phyloP scores from a whole-genome alignment of 345 rosid genomes.

The Gossypium arboreum region DNA sequence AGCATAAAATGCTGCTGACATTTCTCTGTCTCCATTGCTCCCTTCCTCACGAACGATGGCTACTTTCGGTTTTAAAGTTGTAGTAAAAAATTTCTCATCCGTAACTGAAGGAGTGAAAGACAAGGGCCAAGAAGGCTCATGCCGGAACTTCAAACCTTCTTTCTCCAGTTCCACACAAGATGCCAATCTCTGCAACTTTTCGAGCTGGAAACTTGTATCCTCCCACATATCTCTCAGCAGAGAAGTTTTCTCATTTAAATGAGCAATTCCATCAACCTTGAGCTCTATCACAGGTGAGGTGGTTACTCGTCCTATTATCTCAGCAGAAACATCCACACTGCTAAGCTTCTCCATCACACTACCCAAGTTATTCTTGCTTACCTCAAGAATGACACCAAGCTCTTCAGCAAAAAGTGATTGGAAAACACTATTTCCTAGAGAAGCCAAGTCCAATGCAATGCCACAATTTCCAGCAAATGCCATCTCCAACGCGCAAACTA shows the following conservation, averaged over 20 bases:
- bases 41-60: conserved; percentile 97
- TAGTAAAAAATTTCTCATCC: conserved; percentile 49
- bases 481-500: conserved; percentile 78
- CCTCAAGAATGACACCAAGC: conserved; percentile 80
- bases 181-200: conserved; percentile 71
- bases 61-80: conserved; percentile 70
- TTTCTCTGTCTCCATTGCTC: conserved; percentile 94
- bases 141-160: conserved; percentile 75
- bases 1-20: conserved; percentile 85
- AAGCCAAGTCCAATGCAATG: conserved; percentile 47
- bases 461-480: conserved; percentile 92
- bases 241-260: conserved; percentile 56
- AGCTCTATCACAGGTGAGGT: conserved; percentile 47
- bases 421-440: conserved; percentile 58
- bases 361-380: conserved; percentile 56
- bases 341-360: conserved; percentile 49
- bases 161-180: conserved; percentile 82
- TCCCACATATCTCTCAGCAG: conserved; percentile 87
- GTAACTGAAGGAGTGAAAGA: conserved; percentile 69
- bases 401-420: conserved; percentile 84
- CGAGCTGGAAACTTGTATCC: conserved; percentile 79
- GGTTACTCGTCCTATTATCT: conserved; percentile 73
- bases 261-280: conserved; percentile 54
- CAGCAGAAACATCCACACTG: conserved; percentile 41
- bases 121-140: conserved; percentile 67